Percentiles rank a stretch among this genome's conserved stretches.
These are phyloP conservation scores for Arbutus unedo DNA, from an alignment of 148 eudicot genomes.

Conservation along the genomic window DNA sequence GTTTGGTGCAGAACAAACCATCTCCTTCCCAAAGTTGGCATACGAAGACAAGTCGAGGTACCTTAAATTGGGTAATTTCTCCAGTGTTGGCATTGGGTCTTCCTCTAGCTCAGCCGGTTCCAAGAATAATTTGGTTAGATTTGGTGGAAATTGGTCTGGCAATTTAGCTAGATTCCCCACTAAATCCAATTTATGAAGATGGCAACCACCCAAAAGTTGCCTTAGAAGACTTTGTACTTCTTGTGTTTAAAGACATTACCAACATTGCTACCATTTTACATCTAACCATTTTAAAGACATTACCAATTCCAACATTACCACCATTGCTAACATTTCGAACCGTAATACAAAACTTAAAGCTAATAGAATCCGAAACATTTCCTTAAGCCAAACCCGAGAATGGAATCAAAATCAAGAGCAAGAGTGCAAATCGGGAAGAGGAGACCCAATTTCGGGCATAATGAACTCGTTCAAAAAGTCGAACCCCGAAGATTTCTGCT, in stretches of 20 bases:
- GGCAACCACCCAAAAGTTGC: not conserved
- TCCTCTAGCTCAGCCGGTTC: not conserved
- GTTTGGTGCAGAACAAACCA: slow-evolving; percentile 9
- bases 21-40: not conserved
- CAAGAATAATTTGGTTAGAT: not conserved
- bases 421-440: too few species aligned
- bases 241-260: too few species aligned
- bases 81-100: slow-evolving; percentile 26
- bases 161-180: not conserved
- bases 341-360: too few species aligned
- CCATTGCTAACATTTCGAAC: too few species aligned
- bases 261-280: too few species aligned
- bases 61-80: slow-evolving; percentile 12
- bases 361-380: too few species aligned
- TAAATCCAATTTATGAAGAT: not conserved
- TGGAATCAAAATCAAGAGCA: too few species aligned
- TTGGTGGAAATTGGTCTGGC: not conserved
- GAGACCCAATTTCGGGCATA: too few species aligned
- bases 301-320: too few species aligned
- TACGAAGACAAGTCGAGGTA: not conserved
- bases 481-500: too few species aligned
- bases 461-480: too few species aligned
- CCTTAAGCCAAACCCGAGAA: too few species aligned
- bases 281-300: not conserved
- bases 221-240: not conserved